phyloP scores from a whole-genome alignment of 1,139 yeast genomes.

The Yamadazyma dushanensis region DNA sequence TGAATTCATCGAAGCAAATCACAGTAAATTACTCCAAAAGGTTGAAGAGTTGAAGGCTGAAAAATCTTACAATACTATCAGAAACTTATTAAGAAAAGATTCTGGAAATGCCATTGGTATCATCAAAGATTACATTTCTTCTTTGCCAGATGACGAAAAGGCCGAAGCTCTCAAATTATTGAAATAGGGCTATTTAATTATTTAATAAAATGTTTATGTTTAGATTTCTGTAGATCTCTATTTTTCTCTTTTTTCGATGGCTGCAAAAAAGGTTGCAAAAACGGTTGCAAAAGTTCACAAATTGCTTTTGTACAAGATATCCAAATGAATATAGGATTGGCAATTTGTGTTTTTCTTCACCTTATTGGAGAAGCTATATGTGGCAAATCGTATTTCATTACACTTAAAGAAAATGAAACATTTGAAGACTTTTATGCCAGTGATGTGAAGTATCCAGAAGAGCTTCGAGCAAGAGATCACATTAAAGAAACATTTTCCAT shows the following conservation, averaged over 20 bases:
- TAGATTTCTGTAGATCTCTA: too few species aligned
- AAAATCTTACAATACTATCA: constrained; percentile 59
- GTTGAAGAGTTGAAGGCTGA: constrained; percentile 68
- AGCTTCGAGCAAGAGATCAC: constrained; percentile 40
- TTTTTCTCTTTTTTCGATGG: too few species aligned
- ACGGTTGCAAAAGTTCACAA: constrained; percentile 8
- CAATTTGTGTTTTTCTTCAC: not conserved
- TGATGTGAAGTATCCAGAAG: constrained; percentile 34
- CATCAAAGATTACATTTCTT: constrained; percentile 59
- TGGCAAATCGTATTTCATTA: constrained; percentile 23
- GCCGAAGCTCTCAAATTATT: constrained; percentile 37
- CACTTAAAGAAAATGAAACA: constrained; percentile 28
- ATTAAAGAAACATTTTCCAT: constrained; percentile 51
- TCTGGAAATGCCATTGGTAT: constrained; percentile 56
- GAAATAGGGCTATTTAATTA: constrained; percentile 24
- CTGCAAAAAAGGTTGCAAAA: not conserved
- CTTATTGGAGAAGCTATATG: not conserved
- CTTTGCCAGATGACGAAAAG: constrained; percentile 62
- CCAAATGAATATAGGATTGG: not conserved
- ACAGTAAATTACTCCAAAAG: constrained; percentile 57
- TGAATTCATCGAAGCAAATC: constrained; percentile 82
- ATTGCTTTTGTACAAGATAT: too few species aligned
- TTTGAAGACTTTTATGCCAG: constrained; percentile 40
- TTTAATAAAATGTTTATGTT: too few species aligned
- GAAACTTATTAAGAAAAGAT: constrained; percentile 58